Conservation (phyloP, 2,329 filamentous ascomycete genomes). For the Hymenoscyphus fructigenus region DNA sequence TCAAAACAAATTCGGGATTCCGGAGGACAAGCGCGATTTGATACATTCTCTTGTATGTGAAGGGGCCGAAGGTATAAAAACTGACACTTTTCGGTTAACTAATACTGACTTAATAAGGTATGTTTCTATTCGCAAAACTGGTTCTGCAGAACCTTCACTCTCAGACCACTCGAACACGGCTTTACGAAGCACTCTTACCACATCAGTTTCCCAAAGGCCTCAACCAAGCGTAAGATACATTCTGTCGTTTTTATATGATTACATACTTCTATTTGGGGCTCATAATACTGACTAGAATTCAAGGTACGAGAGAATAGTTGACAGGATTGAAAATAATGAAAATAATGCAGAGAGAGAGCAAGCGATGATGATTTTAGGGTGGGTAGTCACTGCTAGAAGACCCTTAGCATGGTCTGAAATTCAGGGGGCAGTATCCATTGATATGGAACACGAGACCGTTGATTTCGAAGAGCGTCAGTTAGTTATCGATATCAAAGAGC, state of each 20-base stretch:
- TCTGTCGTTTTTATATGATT: no score
- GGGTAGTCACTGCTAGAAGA: slow-evolving; percentile 42
- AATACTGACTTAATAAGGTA: slow-evolving; percentile 19
- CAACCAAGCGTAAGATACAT: slow-evolving; percentile 22
- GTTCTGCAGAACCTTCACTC: slow-evolving; percentile 30
- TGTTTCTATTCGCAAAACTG: slow-evolving; percentile 37
- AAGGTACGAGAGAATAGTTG: no score
- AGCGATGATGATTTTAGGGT: slow-evolving; percentile 32
- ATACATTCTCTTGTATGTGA: slow-evolving; percentile 15
- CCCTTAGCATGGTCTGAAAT: slow-evolving; percentile 44
- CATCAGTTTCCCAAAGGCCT: slow-evolving; percentile 18
- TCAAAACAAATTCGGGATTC: slow-evolving; percentile 28
- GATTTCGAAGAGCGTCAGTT: slow-evolving; percentile 35
- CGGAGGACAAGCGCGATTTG: slow-evolving; percentile 13
- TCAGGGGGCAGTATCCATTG: slow-evolving; percentile 40
- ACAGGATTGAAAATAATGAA: no score
- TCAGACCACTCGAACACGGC: slow-evolving; percentile 12
- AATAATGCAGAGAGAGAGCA: no score
- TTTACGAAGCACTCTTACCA: slow-evolving; percentile 16
- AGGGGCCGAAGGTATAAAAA: slow-evolving; percentile 27
- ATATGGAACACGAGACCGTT: slow-evolving; percentile 32
- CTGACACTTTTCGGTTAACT: neutral
- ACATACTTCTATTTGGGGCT: neutral
- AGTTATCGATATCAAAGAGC: slow-evolving; percentile 33
- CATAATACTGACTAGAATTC: no score